Conservation (phyloP, 176 grass and related monocot genomes). For the Microstegium vimineum region DNA sequence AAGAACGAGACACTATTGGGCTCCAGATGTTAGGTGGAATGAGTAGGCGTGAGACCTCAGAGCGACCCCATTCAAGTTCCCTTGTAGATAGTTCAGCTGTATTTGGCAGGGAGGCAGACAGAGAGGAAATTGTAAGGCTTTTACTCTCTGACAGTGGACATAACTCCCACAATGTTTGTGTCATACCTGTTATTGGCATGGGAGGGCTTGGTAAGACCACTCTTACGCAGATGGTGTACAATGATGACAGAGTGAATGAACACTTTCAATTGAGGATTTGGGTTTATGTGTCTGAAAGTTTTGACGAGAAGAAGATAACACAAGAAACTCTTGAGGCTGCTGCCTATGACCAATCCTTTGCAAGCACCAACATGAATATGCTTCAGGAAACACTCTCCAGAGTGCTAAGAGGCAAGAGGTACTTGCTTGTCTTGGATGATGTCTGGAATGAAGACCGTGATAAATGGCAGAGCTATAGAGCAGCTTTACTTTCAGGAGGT, state of each 20-base stretch:
- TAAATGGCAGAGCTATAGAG: constrained; percentile 61
- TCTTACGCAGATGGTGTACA: constrained; percentile 58
- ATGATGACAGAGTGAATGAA: constrained; percentile 51
- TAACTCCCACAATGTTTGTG: constrained; percentile 38
- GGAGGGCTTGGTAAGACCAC: constrained; percentile 73
- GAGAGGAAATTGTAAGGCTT: constrained; percentile 48
- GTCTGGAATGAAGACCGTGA: constrained; percentile 69
- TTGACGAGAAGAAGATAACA: constrained; percentile 55
- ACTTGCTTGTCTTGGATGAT: constrained; percentile 76
- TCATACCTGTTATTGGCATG: constrained; percentile 66
- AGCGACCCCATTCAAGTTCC: constrained; percentile 51
- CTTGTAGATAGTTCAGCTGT: constrained; percentile 56
- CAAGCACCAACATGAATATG: constrained; percentile 60
- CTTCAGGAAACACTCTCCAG: constrained; percentile 53
- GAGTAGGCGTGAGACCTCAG: constrained; percentile 32
- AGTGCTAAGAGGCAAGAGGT: constrained; percentile 50
- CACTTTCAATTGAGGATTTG: constrained; percentile 57
- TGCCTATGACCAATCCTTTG: constrained; percentile 45
- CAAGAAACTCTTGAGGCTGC: constrained; percentile 64
- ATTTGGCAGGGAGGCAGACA: constrained; percentile 65
- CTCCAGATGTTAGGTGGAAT: constrained; percentile 47
- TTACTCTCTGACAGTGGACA: constrained; percentile 45
- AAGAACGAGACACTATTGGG: constrained; percentile 51
- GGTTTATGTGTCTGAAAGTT: constrained; percentile 62
- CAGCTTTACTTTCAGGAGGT: constrained; percentile 56